Conservation (phyloP, 345 rosid genomes). For the Erucastrum elatum region DNA sequence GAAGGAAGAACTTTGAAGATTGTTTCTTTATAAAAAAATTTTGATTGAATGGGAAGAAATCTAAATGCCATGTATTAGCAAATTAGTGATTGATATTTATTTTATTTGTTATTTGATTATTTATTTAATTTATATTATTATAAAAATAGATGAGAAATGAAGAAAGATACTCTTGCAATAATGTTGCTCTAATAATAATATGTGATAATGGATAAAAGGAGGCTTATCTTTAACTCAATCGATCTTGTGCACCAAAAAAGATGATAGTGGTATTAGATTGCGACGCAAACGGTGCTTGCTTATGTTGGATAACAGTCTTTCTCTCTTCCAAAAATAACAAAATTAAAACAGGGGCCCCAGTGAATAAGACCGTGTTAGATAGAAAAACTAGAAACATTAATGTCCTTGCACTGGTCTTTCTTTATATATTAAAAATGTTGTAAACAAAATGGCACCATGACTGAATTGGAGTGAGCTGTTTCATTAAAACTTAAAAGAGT, state of each 20-base stretch:
- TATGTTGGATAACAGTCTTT: not conserved
- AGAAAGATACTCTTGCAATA: too few relatives aligned
- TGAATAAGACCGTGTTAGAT: conserved; percentile 5
- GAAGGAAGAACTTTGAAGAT: too few relatives aligned
- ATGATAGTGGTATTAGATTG: conserved; percentile 17
- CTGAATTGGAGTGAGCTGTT: conserved; percentile 22
- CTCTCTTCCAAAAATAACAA: not conserved
- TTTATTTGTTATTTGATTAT: too few relatives aligned
- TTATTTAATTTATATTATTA: too few relatives aligned
- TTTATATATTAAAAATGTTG: conserved; percentile 9
- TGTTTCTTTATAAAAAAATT: too few relatives aligned
- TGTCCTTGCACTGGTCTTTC: conserved; percentile 4
- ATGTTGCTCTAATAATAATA: not conserved
- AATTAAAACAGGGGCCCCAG: not conserved
- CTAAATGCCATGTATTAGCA: too few relatives aligned
- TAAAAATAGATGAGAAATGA: too few relatives aligned
- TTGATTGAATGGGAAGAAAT: too few relatives aligned
- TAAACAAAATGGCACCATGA: conserved; percentile 1
- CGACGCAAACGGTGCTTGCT: conserved; percentile 21
- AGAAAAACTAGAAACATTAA: not conserved
- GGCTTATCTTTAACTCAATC: conserved; percentile 31
- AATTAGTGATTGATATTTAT: too few relatives aligned
- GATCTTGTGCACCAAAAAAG: conserved; percentile 9
- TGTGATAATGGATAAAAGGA: not conserved
- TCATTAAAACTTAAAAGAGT: conserved; percentile 25